A percentile compares a stretch with the other conserved stretches of the same genome.
Evolutionary conservation across 257 asterid species (phyloP).

Genomic region (Mentha longifolia): DNA sequence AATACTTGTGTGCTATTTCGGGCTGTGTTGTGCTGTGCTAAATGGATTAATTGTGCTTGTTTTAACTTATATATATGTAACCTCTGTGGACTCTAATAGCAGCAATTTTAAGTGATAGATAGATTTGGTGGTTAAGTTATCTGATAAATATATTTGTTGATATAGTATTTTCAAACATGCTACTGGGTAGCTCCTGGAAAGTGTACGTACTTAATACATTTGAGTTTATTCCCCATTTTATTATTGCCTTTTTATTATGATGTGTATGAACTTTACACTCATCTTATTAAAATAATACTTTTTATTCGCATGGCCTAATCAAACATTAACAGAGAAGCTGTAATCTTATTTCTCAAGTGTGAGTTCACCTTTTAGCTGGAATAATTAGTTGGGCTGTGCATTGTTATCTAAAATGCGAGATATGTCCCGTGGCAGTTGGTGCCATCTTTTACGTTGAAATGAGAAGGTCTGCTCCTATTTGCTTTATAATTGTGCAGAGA

Average conservation of each 20-base stretch:
- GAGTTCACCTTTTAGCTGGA: not conserved
- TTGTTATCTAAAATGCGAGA: not conserved
- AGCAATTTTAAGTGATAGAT: not conserved
- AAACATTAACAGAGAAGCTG: not conserved
- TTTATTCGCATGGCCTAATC: not conserved
- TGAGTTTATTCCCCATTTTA: too few species aligned
- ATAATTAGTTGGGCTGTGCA: slow-evolving; percentile 6
- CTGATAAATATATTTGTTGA: not conserved
- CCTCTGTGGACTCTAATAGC: not conserved
- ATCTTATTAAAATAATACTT: not conserved
- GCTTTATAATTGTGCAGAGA: not conserved
- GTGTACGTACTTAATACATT: not conserved
- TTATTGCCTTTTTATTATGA: too few species aligned
- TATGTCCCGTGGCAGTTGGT: not conserved
- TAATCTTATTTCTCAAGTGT: not conserved
- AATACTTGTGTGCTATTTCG: slow-evolving; percentile 16
- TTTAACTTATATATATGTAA: not conserved
- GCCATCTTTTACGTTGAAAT: not conserved
- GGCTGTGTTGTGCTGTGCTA: slow-evolving; percentile 7
- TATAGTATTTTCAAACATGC: not conserved
- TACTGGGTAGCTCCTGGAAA: slow-evolving; percentile 10
- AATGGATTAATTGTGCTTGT: slow-evolving; percentile 1
- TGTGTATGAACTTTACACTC: too few species aligned
- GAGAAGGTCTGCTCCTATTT: not conserved
- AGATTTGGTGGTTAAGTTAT: slow-evolving; percentile 22